Base-by-base conservation (phyloP, 1,284 basidiomycete species). In the Boletus smithii region DNA sequence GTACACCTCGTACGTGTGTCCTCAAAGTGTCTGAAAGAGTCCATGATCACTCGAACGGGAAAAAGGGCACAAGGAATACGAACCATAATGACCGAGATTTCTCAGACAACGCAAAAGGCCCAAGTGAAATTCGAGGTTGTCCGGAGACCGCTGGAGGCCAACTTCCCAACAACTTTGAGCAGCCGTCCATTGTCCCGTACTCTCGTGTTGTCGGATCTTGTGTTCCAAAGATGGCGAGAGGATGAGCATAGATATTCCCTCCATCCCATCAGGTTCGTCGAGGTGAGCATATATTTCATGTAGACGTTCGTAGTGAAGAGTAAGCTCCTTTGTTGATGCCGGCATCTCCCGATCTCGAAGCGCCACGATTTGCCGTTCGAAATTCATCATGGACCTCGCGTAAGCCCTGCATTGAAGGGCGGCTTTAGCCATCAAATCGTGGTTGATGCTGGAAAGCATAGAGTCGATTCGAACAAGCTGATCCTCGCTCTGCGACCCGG, bases 131-230 rank as follows among this genome's bases (percentile, higher is more conserved):
- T 88, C 81, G 8, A 97, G 74, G 55, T 95, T 92, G 58, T 97
- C 83, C 0, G 95, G 95, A 23, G 83, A 81, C 54, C 91, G 85
- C 63, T 98, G 95, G 18, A 99, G 73, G 39, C 88, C 80, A n/a
- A 99, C 88, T 69, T 99, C 97, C 97, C 97, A 99, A 59, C 97
- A 99, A 61, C 95, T 98, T 67, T 99, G 97, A 5, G 97, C 97
- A 4, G 94, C 89, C 1, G 97, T 99, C 97, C 97, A 99, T 34
- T 87, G 79, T 4, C 97, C 97, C 1, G 91, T 97, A 57, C 89
- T 97, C 68, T 99, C 97, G 62, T 99, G 97, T 60, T 99, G 91
- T 38, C 97, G 85, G 51, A 99, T 99, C 68, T 98, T 95, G 68
- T 98, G 92, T 58, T 98, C 92, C 41, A 99, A 70, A 1, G 91